phyloP scores from a whole-genome alignment of 495 filamentous ascomycete species.

The Penicillium turbatum region DNA sequence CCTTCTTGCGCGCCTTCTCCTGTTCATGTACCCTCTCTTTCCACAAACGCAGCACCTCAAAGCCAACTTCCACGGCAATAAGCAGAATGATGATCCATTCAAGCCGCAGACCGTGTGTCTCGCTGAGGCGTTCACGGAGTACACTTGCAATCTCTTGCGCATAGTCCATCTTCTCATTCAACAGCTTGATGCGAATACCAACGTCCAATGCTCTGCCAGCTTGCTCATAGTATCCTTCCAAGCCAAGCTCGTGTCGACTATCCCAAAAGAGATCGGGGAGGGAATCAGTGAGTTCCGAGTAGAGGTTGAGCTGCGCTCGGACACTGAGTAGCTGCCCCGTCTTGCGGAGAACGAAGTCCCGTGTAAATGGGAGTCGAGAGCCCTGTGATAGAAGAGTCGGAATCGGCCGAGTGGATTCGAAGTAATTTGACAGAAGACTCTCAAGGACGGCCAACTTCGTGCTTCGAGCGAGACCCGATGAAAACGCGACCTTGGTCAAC shows the following conservation, averaged over 20 bases:
- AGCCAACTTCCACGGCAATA: conserved; percentile 84
- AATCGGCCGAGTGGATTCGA: conserved; percentile 76
- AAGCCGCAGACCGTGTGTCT: conserved; percentile 79
- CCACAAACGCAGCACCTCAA: conserved; percentile 60
- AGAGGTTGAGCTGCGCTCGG: conserved; percentile 90
- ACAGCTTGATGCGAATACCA: conserved; percentile 80
- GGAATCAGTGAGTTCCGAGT: conserved; percentile 93
- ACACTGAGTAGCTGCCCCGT: conserved; percentile 90
- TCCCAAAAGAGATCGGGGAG: conserved; percentile 98
- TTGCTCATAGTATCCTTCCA: conserved; percentile 92
- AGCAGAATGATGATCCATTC: conserved; percentile 97
- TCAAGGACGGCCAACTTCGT: conserved; percentile 97
- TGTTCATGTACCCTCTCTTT: conserved; percentile 50
- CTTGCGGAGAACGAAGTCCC: conserved; percentile 81
- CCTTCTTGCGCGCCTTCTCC: conserved; percentile 32
- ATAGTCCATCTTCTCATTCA: conserved; percentile 98
- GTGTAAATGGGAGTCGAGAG: conserved; percentile 62
- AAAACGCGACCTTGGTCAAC: conserved; percentile 92
- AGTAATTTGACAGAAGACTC: conserved; percentile 73
- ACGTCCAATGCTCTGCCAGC: conserved; percentile 88
- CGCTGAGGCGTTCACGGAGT: conserved; percentile 80
- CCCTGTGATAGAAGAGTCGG: conserved; percentile 66
- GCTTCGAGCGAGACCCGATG: conserved; percentile 85
- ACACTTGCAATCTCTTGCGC: conserved; percentile 92
- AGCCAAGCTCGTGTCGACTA: conserved; percentile 73